Conservation (phyloP, 1,284 basidiomycete species). For the Gymnopus androsaceus region DNA sequence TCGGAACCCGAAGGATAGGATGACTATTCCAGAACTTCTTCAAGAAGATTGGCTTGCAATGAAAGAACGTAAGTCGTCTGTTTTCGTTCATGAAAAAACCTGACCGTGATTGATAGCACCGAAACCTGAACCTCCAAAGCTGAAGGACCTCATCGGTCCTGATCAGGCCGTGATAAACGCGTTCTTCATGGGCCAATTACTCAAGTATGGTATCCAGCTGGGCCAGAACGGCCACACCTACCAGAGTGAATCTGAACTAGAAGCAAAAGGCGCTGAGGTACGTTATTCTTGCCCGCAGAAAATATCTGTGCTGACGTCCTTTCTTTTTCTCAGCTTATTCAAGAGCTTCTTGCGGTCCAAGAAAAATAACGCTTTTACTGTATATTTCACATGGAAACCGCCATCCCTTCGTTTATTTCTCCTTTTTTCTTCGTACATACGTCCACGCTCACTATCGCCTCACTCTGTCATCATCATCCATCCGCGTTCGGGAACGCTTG, state of each 20-base stretch:
- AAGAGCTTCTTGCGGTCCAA: slow-evolving; percentile 35
- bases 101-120: slow-evolving; percentile 13
- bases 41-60: slow-evolving; percentile 68
- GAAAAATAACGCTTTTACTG: not conserved
- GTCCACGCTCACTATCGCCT: not conserved
- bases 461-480: slow-evolving; percentile 4
- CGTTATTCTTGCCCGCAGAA: slow-evolving; percentile 16
- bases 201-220: slow-evolving; percentile 65
- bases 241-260: too few species aligned
- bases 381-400: not conserved
- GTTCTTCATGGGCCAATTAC: slow-evolving; percentile 71
- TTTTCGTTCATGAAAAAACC: not conserved
- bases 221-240: slow-evolving; percentile 39
- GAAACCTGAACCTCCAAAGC: slow-evolving; percentile 21
- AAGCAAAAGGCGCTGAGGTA: slow-evolving; percentile 52
- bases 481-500: slow-evolving; percentile 16
- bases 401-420: not conserved
- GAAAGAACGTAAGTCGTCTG: slow-evolving; percentile 38
- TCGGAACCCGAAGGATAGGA: slow-evolving; percentile 74
- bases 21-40: slow-evolving; percentile 78
- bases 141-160: slow-evolving; percentile 28
- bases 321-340: slow-evolving; percentile 35
- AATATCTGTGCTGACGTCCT: not conserved
- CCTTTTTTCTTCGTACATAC: not conserved
- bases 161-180: slow-evolving; percentile 75